Evolutionary conservation across 768 basidiomycete species (phyloP), one percentile per base, ranked within the genome.

Genomic region (Piloderma croceum): DNA sequence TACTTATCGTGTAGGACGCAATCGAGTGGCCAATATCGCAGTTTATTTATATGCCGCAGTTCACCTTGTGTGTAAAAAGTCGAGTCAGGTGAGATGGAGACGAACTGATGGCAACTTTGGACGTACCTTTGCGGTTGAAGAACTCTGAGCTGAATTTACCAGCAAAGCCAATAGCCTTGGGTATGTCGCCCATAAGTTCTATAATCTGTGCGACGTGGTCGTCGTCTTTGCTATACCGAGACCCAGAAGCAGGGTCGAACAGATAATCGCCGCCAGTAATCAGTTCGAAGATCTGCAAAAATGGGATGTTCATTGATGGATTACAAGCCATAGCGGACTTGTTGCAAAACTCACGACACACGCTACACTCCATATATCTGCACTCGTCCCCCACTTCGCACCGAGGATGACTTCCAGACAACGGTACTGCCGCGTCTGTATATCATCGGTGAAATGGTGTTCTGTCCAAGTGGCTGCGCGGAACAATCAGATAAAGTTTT

Each of bases 381-480:
- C 92, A 51, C 87, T 91, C 9, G 90, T 72, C 4, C 90, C 89
- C 94, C 94, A 99, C 51, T 90, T 88, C 2, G 90, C 90, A 32
- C 94, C 94, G 2, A 98, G 71, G 34, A 99, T 93, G 43, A 98
- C 94, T 61, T 99, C 94, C 1, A 96, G 94, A 69, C 90, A 91
- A 20, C 96, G 80, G 60, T 98, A 98, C 55, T 98, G 96, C 54
- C 94, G 68, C 20, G 96, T 99, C 67, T 98, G 87, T 51, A 97
- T 98, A 54, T 97, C 96, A 63, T 99, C 94, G 31, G 96, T 98
- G 49, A 98, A 99, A 58, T 98, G 96, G 50, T 97, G 89, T 54
- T 94, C 88, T 22, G 78, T 78, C 87, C 87, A 89, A 1, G 87
- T 90, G 7, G 87, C 87, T 83, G 51, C 31, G 38, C 23, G 36